Base-by-base conservation (phyloP, 2,329 filamentous ascomycete genomes). In the Sodiomyces alkalinus region DNA sequence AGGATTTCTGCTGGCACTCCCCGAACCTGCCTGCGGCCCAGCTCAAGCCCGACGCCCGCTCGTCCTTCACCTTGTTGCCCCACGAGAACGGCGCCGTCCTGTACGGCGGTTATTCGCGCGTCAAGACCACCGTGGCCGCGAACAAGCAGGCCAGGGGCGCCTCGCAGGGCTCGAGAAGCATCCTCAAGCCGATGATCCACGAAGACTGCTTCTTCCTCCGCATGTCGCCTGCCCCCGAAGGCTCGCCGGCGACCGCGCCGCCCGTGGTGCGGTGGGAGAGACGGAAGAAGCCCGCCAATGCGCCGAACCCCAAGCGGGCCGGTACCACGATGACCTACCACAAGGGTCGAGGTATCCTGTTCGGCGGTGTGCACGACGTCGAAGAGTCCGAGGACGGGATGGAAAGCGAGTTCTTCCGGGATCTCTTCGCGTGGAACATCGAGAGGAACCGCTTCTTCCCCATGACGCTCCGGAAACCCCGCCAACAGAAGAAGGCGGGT, bases 351-450 rank as follows among this genome's bases (percentile, higher is more conserved):
- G 90, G 90, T 1, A 87, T 98, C 32, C 57, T 83, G 43, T 96
- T 96, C 48, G 90, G 90, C 24, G 90, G 90, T 29, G 90, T 98
- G 4, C 83, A 94, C 43, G 86, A 93, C 41, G 79, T 92, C 1
- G 83, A 92, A 50, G 70, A 86, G 47, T 87, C 72, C 38, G 86
- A 93, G 48, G 90, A 98, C 50, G 85, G 81, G 4, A 92, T 98
- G 40, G 87, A 98, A 30, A 92, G 82, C 46, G 86, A 94, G 49
- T 98, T 98, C 55, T 98, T 96, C 59, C 87, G 94, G 43, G 70
- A 76, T 31, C 56, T 96, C 15, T 92, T 80, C 44, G 80, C 86
- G 5, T 96, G 86, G 82, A 94, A 92, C 46, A 74, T 93, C 37
- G 90, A 96, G 44, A 72, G 87, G 33, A 98, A 98, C 48, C 68